Percentiles rank a stretch among this genome's conserved stretches.
phyloP scores from a whole-genome alignment of 129 eudicot species.

The Calendula officinalis region DNA sequence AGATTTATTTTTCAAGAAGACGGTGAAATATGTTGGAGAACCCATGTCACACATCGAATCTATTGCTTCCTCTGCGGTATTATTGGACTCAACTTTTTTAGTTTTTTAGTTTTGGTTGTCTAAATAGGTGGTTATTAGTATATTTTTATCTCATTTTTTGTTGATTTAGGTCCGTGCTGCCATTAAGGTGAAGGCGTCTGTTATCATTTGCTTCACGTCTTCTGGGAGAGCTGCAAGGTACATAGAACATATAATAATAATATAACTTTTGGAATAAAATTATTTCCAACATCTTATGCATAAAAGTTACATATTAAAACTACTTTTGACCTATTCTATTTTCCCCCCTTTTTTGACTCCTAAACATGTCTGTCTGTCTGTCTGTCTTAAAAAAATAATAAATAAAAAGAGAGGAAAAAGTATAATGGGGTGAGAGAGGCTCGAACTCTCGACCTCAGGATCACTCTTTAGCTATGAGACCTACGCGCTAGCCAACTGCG shows the following conservation, averaged over 20 bases:
- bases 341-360: too few species aligned
- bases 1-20: slow-evolving; percentile 63
- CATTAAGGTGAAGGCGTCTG: slow-evolving; percentile 84
- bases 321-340: too few species aligned
- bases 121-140: not conserved
- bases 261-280: too few species aligned
- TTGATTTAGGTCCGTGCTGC: slow-evolving; percentile 73
- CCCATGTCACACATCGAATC: slow-evolving; percentile 83
- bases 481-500: slow-evolving; percentile 99
- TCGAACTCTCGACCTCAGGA: slow-evolving; percentile 81
- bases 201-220: slow-evolving; percentile 77
- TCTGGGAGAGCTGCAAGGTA: slow-evolving; percentile 87
- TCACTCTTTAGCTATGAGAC: slow-evolving; percentile 92
- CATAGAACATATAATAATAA: too few species aligned
- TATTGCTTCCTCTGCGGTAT: slow-evolving; percentile 85
- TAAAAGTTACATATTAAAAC: too few species aligned
- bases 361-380: too few species aligned
- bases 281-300: too few species aligned
- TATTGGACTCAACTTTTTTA: slow-evolving; percentile 4
- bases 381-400: too few species aligned
- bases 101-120: not conserved
- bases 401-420: not conserved
- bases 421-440: slow-evolving; percentile 50
- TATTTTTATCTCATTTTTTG: not conserved
- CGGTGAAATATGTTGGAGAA: slow-evolving; percentile 69